These are phyloP conservation scores for Xylaria sp. DNA, from an alignment of 2,329 filamentous ascomycete genomes.

Conservation along the genomic window DNA sequence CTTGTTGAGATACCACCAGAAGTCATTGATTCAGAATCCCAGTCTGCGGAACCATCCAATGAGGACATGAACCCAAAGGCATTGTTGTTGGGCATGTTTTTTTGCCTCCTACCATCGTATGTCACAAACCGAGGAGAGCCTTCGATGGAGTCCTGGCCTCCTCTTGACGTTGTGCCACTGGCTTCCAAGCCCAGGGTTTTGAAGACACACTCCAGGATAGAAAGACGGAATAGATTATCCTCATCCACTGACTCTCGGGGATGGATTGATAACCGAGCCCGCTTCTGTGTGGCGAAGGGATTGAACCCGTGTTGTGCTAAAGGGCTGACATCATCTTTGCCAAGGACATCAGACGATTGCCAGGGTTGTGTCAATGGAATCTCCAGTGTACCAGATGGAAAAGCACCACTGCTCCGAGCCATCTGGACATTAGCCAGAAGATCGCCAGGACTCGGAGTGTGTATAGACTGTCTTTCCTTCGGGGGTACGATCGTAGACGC, in stretches of 20 bases:
- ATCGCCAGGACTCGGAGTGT: constrained; percentile 76
- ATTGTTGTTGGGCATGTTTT: constrained; percentile 79
- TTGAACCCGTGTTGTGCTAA: constrained; percentile 63
- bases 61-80: constrained; percentile 92
- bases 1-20: constrained; percentile 72
- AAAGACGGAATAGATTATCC: constrained; percentile 86
- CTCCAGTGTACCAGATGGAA: constrained; percentile 47
- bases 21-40: constrained; percentile 85
- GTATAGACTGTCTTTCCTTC: constrained; percentile 54
- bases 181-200: constrained; percentile 87
- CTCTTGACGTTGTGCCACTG: constrained; percentile 70
- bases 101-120: constrained; percentile 82
- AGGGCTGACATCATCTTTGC: constrained; percentile 55
- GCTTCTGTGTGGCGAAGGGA: constrained; percentile 65
- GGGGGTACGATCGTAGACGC: constrained; percentile 54
- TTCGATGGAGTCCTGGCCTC: constrained; percentile 79
- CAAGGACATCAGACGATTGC: constrained; percentile 47
- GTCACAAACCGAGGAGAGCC: constrained; percentile 86
- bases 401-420: constrained; percentile 67
- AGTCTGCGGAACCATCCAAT: constrained; percentile 79
- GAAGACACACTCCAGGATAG: constrained; percentile 94
- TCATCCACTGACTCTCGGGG: constrained; percentile 87
- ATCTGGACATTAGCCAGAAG: constrained; percentile 81
- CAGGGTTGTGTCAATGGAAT: constrained; percentile 43
- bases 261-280: constrained; percentile 64